Percentiles rank a stretch among this genome's conserved stretches.
phyloP scores from a whole-genome alignment of 305 asterid genomes.

The Salvia sclarea region DNA sequence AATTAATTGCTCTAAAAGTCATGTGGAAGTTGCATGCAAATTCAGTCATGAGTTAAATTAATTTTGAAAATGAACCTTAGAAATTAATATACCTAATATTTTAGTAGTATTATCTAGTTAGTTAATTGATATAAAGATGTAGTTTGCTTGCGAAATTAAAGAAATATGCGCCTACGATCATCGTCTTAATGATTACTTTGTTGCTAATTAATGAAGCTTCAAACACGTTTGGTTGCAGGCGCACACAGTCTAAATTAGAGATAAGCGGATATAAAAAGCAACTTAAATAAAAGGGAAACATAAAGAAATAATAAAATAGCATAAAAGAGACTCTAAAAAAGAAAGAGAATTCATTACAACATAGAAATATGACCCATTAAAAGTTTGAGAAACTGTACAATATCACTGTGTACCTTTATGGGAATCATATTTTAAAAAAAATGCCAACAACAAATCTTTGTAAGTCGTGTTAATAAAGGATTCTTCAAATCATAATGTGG shows the following conservation, averaged over 20 bases:
- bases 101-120: too few species aligned
- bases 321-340: neutral
- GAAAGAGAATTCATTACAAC: slow-evolving; percentile 3
- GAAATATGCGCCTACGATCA: too few species aligned
- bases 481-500: neutral
- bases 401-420: slow-evolving; percentile 14
- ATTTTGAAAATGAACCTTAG: too few species aligned
- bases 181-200: neutral
- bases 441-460: slow-evolving; percentile 13
- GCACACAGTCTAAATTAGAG: neutral
- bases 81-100: too few species aligned
- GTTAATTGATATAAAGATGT: too few species aligned
- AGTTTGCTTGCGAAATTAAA: too few species aligned
- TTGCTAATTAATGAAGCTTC: neutral
- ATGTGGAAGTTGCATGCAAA: too few species aligned
- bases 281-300: neutral
- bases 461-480: neutral
- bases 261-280: neutral
- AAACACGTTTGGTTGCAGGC: neutral
- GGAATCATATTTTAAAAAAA: neutral
- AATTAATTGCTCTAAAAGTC: too few species aligned
- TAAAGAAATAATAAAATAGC: neutral
- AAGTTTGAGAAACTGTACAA: slow-evolving; percentile 14
- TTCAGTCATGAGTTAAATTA: too few species aligned
- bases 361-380: slow-evolving; percentile 21